phyloP scores from a whole-genome alignment of 306 rosid genomes.

The Dalbergia cochinchinensis region DNA sequence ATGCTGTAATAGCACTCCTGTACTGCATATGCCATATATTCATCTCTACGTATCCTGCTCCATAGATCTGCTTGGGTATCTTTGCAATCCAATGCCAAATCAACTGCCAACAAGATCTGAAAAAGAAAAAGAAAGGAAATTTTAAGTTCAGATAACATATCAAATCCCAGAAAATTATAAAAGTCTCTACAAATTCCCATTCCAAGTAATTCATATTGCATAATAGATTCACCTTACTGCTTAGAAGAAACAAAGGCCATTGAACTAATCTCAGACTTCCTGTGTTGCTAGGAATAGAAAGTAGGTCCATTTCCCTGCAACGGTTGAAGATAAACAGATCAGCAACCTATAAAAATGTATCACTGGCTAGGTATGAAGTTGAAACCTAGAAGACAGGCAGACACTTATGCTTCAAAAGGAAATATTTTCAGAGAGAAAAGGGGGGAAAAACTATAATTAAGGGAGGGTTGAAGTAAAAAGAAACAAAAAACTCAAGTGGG shows the following conservation, averaged over 20 bases:
- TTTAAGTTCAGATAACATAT: conserved; percentile 17
- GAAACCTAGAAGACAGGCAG: conserved; percentile 12
- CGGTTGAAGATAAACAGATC: conserved; percentile 34
- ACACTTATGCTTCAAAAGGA: not conserved
- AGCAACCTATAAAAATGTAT: conserved; percentile 12
- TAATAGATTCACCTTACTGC: conserved; percentile 77
- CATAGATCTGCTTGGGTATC: conserved; percentile 89
- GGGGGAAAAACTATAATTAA: not conserved
- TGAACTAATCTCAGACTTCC: conserved; percentile 92
- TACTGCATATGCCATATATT: conserved; percentile 97
- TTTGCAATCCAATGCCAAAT: conserved; percentile 93
- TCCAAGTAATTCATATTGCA: conserved; percentile 41
- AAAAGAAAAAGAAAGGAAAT: conserved; percentile 2
- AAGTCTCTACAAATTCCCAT: not conserved
- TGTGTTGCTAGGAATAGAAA: conserved; percentile 87
- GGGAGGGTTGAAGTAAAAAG: not conserved
- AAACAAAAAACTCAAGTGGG: not conserved
- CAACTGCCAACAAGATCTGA: conserved; percentile 91
- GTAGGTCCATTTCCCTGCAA: conserved; percentile 94
- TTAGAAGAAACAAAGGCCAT: conserved; percentile 98
- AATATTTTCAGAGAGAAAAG: not conserved
- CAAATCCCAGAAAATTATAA: conserved; percentile 27
- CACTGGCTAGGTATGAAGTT: conserved; percentile 20
- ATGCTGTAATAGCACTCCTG: conserved; percentile 83
- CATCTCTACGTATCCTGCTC: conserved; percentile 87